phyloP scores from a whole-genome alignment of 225 moss, liverwort and hornwort genomes.

The Pleurozium schreberi region DNA sequence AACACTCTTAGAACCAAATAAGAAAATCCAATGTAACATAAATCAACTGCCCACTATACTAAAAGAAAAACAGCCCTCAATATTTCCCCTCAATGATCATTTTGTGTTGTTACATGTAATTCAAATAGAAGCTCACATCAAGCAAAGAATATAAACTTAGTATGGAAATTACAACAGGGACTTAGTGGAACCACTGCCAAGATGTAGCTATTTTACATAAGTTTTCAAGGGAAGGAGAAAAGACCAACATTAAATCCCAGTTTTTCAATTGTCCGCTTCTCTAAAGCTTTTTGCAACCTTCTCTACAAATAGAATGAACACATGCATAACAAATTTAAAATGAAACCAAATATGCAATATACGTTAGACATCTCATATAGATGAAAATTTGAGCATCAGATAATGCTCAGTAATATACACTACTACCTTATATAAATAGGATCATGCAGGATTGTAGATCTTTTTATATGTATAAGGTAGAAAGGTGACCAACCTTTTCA shows the following conservation, averaged over 20 bases:
- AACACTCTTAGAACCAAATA: neutral
- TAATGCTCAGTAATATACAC: neutral
- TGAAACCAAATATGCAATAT: neutral
- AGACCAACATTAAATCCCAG: conserved; percentile 57
- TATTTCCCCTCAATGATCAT: neutral
- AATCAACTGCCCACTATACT: neutral
- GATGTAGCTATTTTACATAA: neutral
- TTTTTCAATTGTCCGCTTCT: conserved; percentile 57
- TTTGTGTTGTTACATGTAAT: neutral
- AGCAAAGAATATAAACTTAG: neutral
- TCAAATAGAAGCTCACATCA: neutral
- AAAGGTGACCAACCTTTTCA: conserved; percentile 40
- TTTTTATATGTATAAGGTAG: neutral
- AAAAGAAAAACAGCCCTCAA: neutral
- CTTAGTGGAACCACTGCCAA: neutral
- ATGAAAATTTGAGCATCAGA: neutral
- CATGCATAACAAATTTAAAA: neutral
- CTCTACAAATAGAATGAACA: conserved; percentile 31
- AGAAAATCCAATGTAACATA: neutral
- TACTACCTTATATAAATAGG: neutral
- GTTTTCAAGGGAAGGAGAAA: neutral
- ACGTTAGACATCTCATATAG: neutral
- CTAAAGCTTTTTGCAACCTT: conserved; percentile 46
- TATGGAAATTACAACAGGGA: neutral
- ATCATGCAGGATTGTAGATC: neutral